Evolutionary conservation across 805 yeast species (phyloP), one percentile per base, ranked within the genome.

Genomic region (Tanozyma kutaoensis): DNA sequence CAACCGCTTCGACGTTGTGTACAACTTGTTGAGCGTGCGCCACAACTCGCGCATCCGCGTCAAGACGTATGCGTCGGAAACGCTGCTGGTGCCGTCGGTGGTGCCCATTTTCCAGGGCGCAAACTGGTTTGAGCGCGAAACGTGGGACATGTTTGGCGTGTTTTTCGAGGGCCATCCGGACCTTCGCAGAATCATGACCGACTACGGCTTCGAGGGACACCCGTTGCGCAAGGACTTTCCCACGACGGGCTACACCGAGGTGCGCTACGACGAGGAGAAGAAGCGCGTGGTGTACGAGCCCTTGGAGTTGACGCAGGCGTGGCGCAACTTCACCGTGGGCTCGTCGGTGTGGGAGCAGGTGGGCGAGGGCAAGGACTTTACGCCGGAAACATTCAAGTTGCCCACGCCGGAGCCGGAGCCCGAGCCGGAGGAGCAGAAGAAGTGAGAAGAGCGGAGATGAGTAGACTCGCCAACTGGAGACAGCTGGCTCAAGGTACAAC

Each of bases 181-280:
- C 53, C 63, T 81, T 47, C 73, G 94, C 58, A 68, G 94, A 58
- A 80, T 81, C 52, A 69, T 81, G 73, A 81, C 94, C 30, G 94
- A 81, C 55, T 81, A 81, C 52, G 94, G 94, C 14, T 81, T 82
- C 43, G 93, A 80, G 55, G 94, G 94, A 28, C 91, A 81, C 49
- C 94, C 94, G 10, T 66, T 81, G 48, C 71, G 93, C 55, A 82
- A 82, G 53, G 94, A 82, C 55, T 82, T 82, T 77, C 94, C 94
- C 41, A 75, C 88, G 23, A 78, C 91, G 22, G 94, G 94, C 30
- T 82, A 80, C 58, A 80, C 91, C 25, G 94, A 82, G 60, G 82
- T 81, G 22, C 70, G 86, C 48, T 82, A 80, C 56, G 94, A 82
- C 53, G 84, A 81, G 50, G 93, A 82, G 55, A 82, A 82, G 68